Conservation (phyloP, 805 yeast genomes). For the Sugiyamaella marilandica region DNA sequence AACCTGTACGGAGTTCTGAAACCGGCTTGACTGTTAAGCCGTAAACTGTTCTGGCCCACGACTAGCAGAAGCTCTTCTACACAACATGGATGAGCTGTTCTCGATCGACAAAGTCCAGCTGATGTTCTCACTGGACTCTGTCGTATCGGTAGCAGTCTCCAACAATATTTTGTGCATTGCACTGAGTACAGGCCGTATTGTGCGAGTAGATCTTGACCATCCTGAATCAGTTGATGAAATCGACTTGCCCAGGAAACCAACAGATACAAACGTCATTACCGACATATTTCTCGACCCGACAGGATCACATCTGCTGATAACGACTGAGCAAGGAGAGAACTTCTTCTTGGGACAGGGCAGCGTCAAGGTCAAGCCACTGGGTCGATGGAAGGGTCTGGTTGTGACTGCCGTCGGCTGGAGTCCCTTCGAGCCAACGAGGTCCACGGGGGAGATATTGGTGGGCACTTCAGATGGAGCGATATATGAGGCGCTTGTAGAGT, state of each 20-base stretch:
- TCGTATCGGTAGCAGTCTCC: slow-evolving; percentile 49
- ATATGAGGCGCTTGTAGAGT: slow-evolving; percentile 45
- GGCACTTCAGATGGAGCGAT: slow-evolving; percentile 48
- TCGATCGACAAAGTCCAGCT: slow-evolving; percentile 44
- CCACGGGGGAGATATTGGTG: slow-evolving; percentile 45
- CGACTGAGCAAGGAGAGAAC: slow-evolving; percentile 44
- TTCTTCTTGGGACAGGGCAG: slow-evolving; percentile 44
- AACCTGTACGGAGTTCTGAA: background rate
- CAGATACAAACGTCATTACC: slow-evolving; percentile 29
- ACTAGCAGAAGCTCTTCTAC: too few relatives aligned
- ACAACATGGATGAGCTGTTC: slow-evolving; percentile 12
- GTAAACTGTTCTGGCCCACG: too few relatives aligned
- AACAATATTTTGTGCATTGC: slow-evolving; percentile 55
- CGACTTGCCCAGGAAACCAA: slow-evolving; percentile 29
- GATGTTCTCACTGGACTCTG: slow-evolving; percentile 43
- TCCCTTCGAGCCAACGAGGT: slow-evolving; percentile 33
- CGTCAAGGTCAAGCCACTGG: slow-evolving; percentile 39
- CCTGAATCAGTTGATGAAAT: slow-evolving; percentile 54
- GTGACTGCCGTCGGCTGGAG: slow-evolving; percentile 42
- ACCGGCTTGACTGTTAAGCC: too few relatives aligned
- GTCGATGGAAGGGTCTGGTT: slow-evolving; percentile 44
- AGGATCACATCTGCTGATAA: slow-evolving; percentile 49
- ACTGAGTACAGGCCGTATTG: slow-evolving; percentile 47
- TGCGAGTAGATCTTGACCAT: slow-evolving; percentile 58
- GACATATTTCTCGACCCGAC: slow-evolving; percentile 46